Conservation (phyloP, 2,329 filamentous ascomycete genomes). For the Fusarium napiforme region DNA sequence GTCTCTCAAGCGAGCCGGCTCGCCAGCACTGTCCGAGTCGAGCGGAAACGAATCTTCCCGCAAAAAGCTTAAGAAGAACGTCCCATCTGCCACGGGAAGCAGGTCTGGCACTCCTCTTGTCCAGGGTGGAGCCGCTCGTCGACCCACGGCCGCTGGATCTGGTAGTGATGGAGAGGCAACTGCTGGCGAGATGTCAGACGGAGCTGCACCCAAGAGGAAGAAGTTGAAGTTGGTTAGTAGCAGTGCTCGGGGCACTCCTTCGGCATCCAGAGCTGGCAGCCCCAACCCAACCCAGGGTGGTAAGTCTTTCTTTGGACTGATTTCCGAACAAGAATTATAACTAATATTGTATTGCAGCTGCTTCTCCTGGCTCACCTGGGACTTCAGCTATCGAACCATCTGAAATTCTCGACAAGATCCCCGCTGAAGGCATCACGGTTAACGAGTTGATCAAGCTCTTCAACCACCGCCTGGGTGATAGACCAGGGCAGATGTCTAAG, state of each 20-base stretch:
- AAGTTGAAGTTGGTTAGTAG: constrained; percentile 64
- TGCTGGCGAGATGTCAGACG: constrained; percentile 73
- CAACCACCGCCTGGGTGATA: constrained; percentile 62
- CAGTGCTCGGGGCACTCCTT: constrained; percentile 62
- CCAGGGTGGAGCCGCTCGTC: constrained; percentile 51
- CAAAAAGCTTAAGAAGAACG: constrained; percentile 77
- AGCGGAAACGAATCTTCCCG: constrained; percentile 91
- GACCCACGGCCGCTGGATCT: constrained; percentile 63
- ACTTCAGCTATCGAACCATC: constrained; percentile 56
- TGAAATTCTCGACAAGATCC: constrained; percentile 66
- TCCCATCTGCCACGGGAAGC: constrained; percentile 60
- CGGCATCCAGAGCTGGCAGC: constrained; percentile 70
- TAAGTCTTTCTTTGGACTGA: constrained; percentile 42
- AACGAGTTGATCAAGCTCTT: constrained; percentile 66
- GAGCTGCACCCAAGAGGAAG: constrained; percentile 61
- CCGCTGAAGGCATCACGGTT: constrained; percentile 65
- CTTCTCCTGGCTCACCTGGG: constrained; percentile 51
- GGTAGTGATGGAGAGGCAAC: constrained; percentile 80
- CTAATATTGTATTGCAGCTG: constrained; percentile 39
- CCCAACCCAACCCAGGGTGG: constrained; percentile 59
- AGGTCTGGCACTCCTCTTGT: constrained; percentile 67
- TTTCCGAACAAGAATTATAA: neutral
- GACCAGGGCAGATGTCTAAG: constrained; percentile 62
- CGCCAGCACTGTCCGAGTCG: constrained; percentile 87
- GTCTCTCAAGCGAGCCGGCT: constrained; percentile 83